Evolutionary conservation across 1,284 basidiomycete species (phyloP), one percentile per base, ranked within the genome.

Genomic region (Omphalotus olearius): DNA sequence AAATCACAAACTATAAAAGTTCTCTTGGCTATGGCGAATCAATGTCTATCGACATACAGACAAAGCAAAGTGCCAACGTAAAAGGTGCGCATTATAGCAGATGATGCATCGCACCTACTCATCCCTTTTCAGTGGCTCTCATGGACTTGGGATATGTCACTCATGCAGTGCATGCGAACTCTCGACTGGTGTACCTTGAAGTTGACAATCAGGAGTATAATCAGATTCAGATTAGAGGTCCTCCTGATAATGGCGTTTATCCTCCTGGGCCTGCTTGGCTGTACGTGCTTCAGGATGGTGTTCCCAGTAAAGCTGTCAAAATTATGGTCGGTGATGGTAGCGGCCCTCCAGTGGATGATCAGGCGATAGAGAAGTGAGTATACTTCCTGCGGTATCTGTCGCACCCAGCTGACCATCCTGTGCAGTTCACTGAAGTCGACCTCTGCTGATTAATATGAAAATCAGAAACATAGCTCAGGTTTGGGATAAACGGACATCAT

Each of bases 241-340:
- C 89, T 2, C 83, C 85, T 1, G 72, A 79, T 56, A 74, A 72
- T 4, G 72, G 71, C 42, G 66, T 91, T 13, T 90, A 92, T 57
- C 88, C 88, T 5, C 88, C 90, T 50, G 91, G 92, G 5, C 90
- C 90, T 2, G 91, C 80, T 6, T 91, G 83, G 77, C 61, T 94
- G 35, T 89, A 81, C 59, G 64, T 92, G 25, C 72, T 93, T 18
- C 77, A 80, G 1, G 74, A 85, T 56, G 88, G 77, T 14, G 70
- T 91, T 6, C 87, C 91, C 0, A 89, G 86, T 59, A 62, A 69
- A 18, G 88, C 83, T 1, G 67, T 72, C 57, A 81, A 80, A 64
- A 67, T 90, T 1, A 82, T 91, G 75, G 69, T 93, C 38, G 91
- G 90, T 1, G 73, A 80, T 58, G 86, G 85, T 10, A 62, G 64